Percentiles rank a stretch among this genome's conserved stretches.
Evolutionary conservation across 441 rosid species (phyloP).

Genomic region (Pelargonium cotyledonis): DNA sequence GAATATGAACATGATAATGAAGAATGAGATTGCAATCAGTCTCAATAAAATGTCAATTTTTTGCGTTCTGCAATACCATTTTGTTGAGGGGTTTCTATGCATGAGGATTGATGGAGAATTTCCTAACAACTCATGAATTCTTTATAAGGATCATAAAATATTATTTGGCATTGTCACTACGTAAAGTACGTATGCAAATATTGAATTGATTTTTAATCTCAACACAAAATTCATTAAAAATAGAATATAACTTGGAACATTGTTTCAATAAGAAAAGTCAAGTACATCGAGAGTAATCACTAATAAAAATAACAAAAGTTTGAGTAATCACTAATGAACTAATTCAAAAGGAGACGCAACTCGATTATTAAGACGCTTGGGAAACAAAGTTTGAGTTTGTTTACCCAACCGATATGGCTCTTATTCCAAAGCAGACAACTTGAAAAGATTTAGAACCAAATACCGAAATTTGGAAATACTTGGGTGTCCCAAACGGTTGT

Average conservation of each 20-base stretch:
- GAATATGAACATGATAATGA: background rate
- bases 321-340: too few species aligned
- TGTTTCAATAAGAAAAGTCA: background rate
- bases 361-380: too few species aligned
- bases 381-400: too few species aligned
- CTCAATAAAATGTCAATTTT: background rate
- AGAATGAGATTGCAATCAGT: background rate
- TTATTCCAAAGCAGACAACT: too few species aligned
- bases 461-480: too few species aligned
- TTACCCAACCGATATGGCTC: too few species aligned
- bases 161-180: conserved; percentile 4
- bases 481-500: too few species aligned
- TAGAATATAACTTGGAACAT: background rate
- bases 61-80: background rate
- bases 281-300: too few species aligned
- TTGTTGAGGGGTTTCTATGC: background rate
- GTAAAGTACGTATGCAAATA: background rate
- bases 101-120: conserved; percentile 10
- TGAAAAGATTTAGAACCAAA: too few species aligned
- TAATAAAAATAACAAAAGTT: too few species aligned
- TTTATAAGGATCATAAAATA: background rate
- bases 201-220: background rate
- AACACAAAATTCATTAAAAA: background rate
- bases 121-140: background rate
- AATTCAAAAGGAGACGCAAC: too few species aligned